These are phyloP conservation scores for Umbilicus rupestris DNA, from an alignment of 164 flowering plant species.

Conservation along the genomic window DNA sequence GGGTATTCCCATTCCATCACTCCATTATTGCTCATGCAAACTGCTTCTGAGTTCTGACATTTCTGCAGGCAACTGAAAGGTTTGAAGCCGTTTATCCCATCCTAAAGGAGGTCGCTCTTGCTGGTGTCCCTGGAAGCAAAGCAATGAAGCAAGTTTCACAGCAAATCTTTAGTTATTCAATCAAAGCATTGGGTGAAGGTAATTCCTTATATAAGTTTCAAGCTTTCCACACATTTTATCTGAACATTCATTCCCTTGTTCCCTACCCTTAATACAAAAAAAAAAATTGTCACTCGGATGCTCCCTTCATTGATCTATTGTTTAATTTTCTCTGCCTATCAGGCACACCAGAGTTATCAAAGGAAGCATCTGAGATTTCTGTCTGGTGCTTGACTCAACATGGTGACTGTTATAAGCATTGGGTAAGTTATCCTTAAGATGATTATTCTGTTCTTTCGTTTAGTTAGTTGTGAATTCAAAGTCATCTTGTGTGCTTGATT, in stretches of 20 bases:
- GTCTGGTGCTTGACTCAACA: constrained; percentile 69
- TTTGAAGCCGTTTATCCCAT: constrained; percentile 76
- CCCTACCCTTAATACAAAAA: neutral
- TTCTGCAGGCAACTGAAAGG: constrained; percentile 81
- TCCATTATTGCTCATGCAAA: neutral
- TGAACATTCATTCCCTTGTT: neutral
- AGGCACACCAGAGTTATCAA: constrained; percentile 53
- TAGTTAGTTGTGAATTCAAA: neutral
- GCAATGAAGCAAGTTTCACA: constrained; percentile 73
- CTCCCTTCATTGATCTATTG: neutral
- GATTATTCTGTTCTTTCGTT: neutral
- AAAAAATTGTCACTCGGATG: neutral
- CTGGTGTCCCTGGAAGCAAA: constrained; percentile 78
- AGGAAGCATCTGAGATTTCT: constrained; percentile 51
- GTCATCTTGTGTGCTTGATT: neutral
- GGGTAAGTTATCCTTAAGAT: constrained; percentile 41
- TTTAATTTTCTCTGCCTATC: constrained; percentile 13
- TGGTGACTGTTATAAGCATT: constrained; percentile 65
- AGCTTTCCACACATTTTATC: neutral
- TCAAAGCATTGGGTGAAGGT: constrained; percentile 65
- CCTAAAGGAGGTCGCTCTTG: constrained; percentile 74
- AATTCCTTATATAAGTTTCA: neutral
- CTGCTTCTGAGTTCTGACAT: neutral
- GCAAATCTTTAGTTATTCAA: constrained; percentile 41
- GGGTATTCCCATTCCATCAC: constrained; percentile 7